Percentiles rank a stretch among this genome's conserved stretches.
Conservation (phyloP, 2,329 filamentous ascomycete genomes). For the Penicillium fuscoglaucum region DNA sequence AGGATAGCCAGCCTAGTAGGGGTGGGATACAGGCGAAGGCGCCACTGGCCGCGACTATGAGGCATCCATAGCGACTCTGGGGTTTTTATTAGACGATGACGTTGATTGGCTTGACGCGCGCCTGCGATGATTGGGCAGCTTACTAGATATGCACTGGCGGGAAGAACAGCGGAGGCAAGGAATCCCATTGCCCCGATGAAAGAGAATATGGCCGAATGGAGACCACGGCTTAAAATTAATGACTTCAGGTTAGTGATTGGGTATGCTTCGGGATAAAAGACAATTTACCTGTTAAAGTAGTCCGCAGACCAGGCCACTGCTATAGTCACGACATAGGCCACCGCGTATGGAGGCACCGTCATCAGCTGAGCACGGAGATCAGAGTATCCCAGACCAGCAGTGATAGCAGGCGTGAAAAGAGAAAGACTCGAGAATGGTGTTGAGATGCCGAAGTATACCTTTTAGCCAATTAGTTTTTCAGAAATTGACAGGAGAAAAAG, state of each 20-base stretch:
- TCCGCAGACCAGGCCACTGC: constrained; percentile 62
- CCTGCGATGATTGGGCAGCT: constrained; percentile 8
- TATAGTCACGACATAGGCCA: constrained; percentile 56
- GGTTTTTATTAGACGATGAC: neutral
- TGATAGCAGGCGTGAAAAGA: constrained; percentile 64
- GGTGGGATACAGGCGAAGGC: constrained; percentile 69
- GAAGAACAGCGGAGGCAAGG: constrained; percentile 63
- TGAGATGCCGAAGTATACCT: constrained; percentile 54
- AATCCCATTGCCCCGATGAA: constrained; percentile 58
- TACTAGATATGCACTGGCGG: constrained; percentile 57
- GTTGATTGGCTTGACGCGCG: neutral
- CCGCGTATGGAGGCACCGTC: constrained; percentile 66
- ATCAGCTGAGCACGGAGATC: constrained; percentile 64
- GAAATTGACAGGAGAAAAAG: neutral
- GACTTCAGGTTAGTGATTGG: neutral
- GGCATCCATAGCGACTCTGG: constrained; percentile 63
- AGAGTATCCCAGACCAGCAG: constrained; percentile 57
- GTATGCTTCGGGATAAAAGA: neutral
- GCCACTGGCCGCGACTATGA: constrained; percentile 67
- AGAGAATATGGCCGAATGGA: constrained; percentile 53
- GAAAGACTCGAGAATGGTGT: constrained; percentile 61
- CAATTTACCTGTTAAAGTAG: constrained; percentile 40
- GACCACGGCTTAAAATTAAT: constrained; percentile 41
- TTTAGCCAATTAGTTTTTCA: constrained; percentile 17
- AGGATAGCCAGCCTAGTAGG: constrained; percentile 68